Conservation (phyloP, 495 filamentous ascomycete genomes). For the Hypoxylon subgilvum region DNA sequence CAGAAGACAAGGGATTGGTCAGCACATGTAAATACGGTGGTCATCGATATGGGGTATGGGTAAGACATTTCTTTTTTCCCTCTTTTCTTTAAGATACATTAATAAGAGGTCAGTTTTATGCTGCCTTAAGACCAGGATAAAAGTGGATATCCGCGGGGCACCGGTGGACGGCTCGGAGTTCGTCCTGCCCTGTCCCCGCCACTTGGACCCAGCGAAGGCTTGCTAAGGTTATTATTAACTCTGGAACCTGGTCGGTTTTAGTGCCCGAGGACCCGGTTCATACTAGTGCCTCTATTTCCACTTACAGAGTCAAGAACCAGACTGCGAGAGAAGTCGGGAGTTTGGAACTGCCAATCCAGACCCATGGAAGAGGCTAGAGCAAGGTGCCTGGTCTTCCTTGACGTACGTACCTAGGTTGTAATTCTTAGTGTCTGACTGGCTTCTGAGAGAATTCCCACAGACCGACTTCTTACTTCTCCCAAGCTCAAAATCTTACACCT, state of each 20-base stretch:
- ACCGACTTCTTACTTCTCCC: neutral
- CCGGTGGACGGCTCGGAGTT: slow-evolving; percentile 24
- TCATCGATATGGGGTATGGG: no score
- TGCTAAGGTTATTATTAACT: no score
- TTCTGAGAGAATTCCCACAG: neutral
- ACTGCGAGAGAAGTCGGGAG: slow-evolving; percentile 8
- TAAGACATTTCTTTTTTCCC: neutral
- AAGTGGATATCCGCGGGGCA: slow-evolving; percentile 11
- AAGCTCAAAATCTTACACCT: neutral
- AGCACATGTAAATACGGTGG: no score
- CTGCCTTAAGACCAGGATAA: slow-evolving; percentile 12
- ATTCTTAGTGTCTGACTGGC: neutral
- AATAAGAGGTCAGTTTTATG: slow-evolving; percentile 5
- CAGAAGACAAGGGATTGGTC: neutral
- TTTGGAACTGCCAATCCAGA: slow-evolving; percentile 9
- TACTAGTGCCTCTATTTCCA: slow-evolving; percentile 8
- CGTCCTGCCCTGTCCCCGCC: slow-evolving; percentile 11
- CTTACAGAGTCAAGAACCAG: slow-evolving; percentile 12
- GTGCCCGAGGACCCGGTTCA: slow-evolving; percentile 25
- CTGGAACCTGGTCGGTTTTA: slow-evolving; percentile 14
- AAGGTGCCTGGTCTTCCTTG: neutral
- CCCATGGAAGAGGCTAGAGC: slow-evolving; percentile 1
- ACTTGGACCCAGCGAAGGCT: slow-evolving; percentile 13
- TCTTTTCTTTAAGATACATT: neutral
- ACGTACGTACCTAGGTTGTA: neutral